Evolutionary conservation across 352 stramenopile genomes (phyloP).

Genomic region (Saprolegnia diclina): DNA sequence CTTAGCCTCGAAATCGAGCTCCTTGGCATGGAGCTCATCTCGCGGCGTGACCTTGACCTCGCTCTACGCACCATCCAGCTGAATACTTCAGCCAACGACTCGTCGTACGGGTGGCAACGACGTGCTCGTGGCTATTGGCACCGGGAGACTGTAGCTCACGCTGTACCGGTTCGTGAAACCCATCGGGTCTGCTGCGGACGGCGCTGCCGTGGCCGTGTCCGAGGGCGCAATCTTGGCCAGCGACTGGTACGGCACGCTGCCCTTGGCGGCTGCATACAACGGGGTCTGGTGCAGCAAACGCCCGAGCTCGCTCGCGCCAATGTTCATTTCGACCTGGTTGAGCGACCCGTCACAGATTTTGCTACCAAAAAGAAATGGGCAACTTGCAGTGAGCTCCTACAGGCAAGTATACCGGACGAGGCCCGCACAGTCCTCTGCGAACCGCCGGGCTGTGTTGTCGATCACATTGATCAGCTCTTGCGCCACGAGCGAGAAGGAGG

Average conservation of each 20-base stretch:
- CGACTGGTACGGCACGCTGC: conserved; percentile 19
- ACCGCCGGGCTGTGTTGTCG: conserved; percentile 57
- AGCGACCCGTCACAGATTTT: conserved; percentile 71
- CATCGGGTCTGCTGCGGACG: not conserved
- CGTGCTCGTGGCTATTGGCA: conserved; percentile 8
- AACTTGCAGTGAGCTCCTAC: too few relatives aligned
- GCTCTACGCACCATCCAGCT: not conserved
- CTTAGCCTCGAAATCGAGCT: conserved; percentile 19
- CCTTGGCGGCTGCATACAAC: conserved; percentile 47
- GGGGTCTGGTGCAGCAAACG: conserved; percentile 62
- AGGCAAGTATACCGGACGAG: conserved; percentile 38
- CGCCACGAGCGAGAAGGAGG: conserved; percentile 55
- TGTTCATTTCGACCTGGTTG: conserved; percentile 58
- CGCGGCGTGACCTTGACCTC: not conserved
- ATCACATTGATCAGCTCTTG: conserved; percentile 55
- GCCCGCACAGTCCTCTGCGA: conserved; percentile 57
- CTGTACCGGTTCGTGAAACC: not conserved
- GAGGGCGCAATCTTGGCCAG: conserved; percentile 34
- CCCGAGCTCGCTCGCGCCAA: conserved; percentile 52
- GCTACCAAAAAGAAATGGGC: conserved; percentile 33
- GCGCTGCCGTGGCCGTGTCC: not conserved
- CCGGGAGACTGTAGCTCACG: conserved; percentile 14
- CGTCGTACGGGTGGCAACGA: too few relatives aligned
- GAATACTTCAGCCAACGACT: not conserved
- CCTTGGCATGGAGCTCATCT: conserved; percentile 7